A percentile compares a stretch with the other conserved stretches of the same genome.
These are phyloP conservation scores for Coemansia sp. DNA, from an alignment of 192 early-diverging fungal species.

Conservation along the genomic window DNA sequence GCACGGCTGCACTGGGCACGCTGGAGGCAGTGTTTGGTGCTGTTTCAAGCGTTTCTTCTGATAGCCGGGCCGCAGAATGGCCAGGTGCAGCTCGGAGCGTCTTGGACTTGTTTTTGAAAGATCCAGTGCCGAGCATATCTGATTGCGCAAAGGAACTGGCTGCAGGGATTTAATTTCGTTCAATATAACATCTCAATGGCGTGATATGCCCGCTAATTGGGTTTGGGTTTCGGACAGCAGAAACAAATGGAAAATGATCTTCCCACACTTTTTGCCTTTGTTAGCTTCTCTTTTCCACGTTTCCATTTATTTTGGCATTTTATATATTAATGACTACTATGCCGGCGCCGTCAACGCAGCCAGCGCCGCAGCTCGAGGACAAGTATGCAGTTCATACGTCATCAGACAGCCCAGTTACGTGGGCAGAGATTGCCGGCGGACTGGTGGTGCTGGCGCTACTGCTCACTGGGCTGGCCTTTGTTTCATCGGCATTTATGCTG, in stretches of 20 bases:
- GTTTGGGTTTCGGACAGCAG: not conserved
- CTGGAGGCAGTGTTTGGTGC: constrained; percentile 30
- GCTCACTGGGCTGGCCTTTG: constrained; percentile 24
- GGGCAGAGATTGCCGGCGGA: constrained; percentile 36
- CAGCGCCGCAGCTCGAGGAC: not conserved
- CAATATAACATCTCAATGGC: not conserved
- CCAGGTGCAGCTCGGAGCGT: not conserved
- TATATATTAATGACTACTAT: not conserved
- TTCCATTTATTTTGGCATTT: not conserved
- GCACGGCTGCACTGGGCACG: constrained; percentile 58
- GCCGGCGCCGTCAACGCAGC: not conserved
- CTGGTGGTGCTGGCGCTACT: constrained; percentile 32
- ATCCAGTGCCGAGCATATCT: constrained; percentile 56
- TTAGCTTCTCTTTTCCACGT: not conserved
- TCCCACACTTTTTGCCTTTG: not conserved
- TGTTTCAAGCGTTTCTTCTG: not conserved
- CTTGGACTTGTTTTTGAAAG: constrained; percentile 29
- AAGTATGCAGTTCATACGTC: constrained; percentile 1
- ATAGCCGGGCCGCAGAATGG: constrained; percentile 7
- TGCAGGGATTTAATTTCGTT: not conserved
- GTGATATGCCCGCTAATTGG: not conserved
- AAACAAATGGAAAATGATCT: not conserved
- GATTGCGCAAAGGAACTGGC: constrained; percentile 43
- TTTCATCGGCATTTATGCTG: constrained; percentile 35
- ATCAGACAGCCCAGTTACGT: constrained; percentile 15